Evolutionary conservation across 164 flowering plant species (phyloP).

Genomic region (Vitis cinerea): DNA sequence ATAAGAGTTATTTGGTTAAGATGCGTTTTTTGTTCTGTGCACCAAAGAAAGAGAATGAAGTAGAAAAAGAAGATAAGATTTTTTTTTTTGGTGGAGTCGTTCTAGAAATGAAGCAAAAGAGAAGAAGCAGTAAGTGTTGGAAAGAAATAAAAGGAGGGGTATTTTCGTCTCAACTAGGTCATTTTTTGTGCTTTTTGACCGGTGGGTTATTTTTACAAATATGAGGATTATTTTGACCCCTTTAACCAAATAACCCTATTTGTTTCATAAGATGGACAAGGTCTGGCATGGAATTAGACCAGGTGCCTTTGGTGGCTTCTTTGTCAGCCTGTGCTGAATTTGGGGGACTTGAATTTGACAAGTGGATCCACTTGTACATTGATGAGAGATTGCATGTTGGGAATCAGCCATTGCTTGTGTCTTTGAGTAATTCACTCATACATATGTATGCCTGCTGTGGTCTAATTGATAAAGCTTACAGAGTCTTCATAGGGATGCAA

Average conservation of each 20-base stretch:
- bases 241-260: neutral
- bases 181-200: too few species aligned
- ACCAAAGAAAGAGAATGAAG: too few species aligned
- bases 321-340: constrained; percentile 64
- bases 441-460: constrained; percentile 69
- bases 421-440: constrained; percentile 45
- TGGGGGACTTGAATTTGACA: constrained; percentile 52
- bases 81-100: too few species aligned
- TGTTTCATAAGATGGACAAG: constrained; percentile 46
- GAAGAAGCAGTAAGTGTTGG: too few species aligned
- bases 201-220: too few species aligned
- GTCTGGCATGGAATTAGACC: constrained; percentile 40
- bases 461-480: constrained; percentile 32
- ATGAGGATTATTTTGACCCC: too few species aligned
- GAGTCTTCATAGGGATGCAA: constrained; percentile 38
- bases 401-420: constrained; percentile 20
- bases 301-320: constrained; percentile 49
- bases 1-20: too few species aligned
- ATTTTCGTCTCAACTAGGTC: too few species aligned
- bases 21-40: too few species aligned
- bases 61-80: too few species aligned
- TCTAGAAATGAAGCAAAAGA: too few species aligned
- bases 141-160: too few species aligned
- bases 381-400: neutral
- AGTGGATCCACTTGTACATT: constrained; percentile 47